Base-by-base conservation (phyloP, 2,329 filamentous ascomycete genomes). In the Septoria petroselini region DNA sequence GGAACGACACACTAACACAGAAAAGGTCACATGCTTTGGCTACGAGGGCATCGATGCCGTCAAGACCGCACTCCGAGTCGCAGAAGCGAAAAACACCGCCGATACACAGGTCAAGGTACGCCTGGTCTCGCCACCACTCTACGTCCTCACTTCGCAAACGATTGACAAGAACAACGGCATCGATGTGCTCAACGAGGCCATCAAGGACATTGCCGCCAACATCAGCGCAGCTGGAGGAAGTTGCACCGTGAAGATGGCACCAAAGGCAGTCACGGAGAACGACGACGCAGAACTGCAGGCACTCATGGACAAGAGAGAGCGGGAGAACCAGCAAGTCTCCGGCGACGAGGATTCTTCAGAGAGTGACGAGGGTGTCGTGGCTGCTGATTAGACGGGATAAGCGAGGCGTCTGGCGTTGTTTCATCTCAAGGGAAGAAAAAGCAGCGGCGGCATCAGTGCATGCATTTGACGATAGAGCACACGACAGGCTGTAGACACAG, bases 21-120 rank as follows among this genome's bases (percentile, higher is more conserved):
- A 11, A n/a, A 14, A 55, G 53, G 57, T 95, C 60, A 94, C 87
- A 54, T 95, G 89, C 66, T 77, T 76, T 75, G 86, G 88, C 56
- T 98, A 97, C 70, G 93, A 97, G 64, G 93, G 93, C 60, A 98
- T 98, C 75, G 93, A 98, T 68, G 93, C 94, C 34, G 89, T 98
- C 72, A 98, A 98, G 82, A 80, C 83, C 27, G 91, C 94, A 41
- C 82, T 98, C 52, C 83, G 90, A 68, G 88, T 85, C 56, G 94
- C 93, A 53, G 93, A 98, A 76, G 87, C 87, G 54, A 84, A 86
- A 71, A 97, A 95, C 80, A 95, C 90, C 11, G 78, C 83, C 48
- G 90, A 96, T 48, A 93, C 85, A 64, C 89, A 95, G 72, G 90
- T 98, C 75, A 97, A 97, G 79, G 93, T 97, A 70, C 91, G 91